A percentile compares a stretch with the other conserved stretches of the same genome.
Conservation (phyloP, 108 stramenopile genomes). For the Licmophora abbreviata region DNA sequence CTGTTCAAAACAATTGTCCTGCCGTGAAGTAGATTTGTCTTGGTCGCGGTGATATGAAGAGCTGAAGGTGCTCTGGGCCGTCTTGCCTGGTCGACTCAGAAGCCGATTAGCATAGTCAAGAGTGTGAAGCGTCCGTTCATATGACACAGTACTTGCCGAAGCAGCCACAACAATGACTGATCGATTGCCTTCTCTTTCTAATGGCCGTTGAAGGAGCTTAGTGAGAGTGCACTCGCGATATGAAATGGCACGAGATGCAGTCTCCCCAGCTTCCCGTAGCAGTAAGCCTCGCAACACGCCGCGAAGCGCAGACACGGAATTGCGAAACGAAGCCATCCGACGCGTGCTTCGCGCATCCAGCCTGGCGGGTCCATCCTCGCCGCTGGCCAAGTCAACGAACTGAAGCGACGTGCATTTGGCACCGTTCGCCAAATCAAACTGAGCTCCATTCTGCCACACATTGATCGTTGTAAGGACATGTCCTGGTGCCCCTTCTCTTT, state of each 20-base stretch:
- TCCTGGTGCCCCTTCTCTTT: slow-evolving; percentile 36
- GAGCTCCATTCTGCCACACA: slow-evolving; percentile 7
- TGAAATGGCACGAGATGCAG: slow-evolving; percentile 27
- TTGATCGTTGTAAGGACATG: slow-evolving; percentile 40
- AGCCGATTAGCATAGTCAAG: slow-evolving; percentile 57
- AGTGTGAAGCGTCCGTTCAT: slow-evolving; percentile 54
- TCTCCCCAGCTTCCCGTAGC: slow-evolving; percentile 12
- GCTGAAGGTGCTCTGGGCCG: slow-evolving; percentile 38
- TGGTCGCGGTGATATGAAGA: neutral
- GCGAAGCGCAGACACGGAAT: slow-evolving; percentile 42
- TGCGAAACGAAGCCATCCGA: slow-evolving; percentile 23
- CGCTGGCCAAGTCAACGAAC: slow-evolving; percentile 39
- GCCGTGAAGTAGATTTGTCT: slow-evolving; percentile 2
- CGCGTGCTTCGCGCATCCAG: slow-evolving; percentile 10
- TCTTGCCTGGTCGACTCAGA: slow-evolving; percentile 35
- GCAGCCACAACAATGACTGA: slow-evolving; percentile 50
- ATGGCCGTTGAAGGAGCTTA: slow-evolving; percentile 60
- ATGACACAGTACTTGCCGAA: slow-evolving; percentile 33
- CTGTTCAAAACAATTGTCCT: neutral
- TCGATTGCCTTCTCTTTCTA: slow-evolving; percentile 36
- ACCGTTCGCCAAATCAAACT: slow-evolving; percentile 9
- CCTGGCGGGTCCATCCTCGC: slow-evolving; percentile 16
- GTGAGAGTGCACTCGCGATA: slow-evolving; percentile 70
- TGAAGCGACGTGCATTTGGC: slow-evolving; percentile 11
- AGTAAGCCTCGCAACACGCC: slow-evolving; percentile 31